Evolutionary conservation across 2,329 filamentous ascomycete genomes (phyloP), one percentile per base, ranked within the genome.

Genomic region (Didymella segeticola): DNA sequence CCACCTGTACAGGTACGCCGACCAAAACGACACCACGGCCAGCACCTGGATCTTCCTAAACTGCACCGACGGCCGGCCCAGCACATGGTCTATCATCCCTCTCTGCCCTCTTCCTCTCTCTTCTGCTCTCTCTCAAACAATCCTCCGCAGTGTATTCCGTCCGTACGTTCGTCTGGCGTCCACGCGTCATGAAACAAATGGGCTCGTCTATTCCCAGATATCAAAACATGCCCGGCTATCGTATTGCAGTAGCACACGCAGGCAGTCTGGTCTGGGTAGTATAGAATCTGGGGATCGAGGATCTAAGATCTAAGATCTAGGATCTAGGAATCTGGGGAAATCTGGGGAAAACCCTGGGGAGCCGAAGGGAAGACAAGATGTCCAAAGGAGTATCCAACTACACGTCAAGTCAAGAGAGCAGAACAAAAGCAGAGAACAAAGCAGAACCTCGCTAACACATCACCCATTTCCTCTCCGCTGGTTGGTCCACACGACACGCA

Each of bases 21-120:
- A 89, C 95, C 95, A 99, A 71, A 98, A 95, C 0, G 90, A 87
- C 49, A 98, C 83, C 12, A 98, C 95, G 19, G 89, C 88, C 62
- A 98, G 84, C 64, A 99, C 92, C 75, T 98, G 93, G 43, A 96
- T 88, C 69, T 96, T 91, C 60, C 93, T 87, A 69, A 96, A 96
- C 78, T 93, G 90, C 69, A 90, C 87, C 56, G 93, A 97, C 27
- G 93, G 93, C 61, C 91, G 87, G 59, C 93, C 93, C 42, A 98
- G 82, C 52, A 97, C 89, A 81, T 98, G 93, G 77, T 98, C 93
- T 62, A 75, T 75, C 73, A 75, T 75, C 34, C 47, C 38, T 23
- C 11, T 27, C 22, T 20, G 9, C 14, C 37, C 11, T 10, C 9
- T 17, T 27, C 19, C 19, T 26, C 12, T 31, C 27, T n/a, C 7